Percentiles rank a stretch among this genome's conserved stretches.
Conservation (phyloP, 345 rosid genomes). For the Adansonia digitata region DNA sequence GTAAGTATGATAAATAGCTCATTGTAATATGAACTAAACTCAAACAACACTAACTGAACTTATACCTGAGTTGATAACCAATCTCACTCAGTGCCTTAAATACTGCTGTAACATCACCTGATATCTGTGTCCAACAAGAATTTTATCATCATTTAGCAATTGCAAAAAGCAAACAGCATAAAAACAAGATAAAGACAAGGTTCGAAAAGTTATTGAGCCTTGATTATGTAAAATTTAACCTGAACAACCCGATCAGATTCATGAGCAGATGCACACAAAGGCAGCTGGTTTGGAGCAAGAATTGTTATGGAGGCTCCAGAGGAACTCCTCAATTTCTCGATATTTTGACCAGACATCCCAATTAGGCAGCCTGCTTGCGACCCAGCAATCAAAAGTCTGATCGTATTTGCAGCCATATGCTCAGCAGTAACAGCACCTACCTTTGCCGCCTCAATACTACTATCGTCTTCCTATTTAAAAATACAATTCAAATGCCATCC, state of each 20-base stretch:
- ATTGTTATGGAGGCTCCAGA: constrained; percentile 54
- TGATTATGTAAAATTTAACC: constrained; percentile 23
- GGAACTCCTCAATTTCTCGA: constrained; percentile 54
- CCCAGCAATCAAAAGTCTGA: constrained; percentile 59
- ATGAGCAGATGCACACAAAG: constrained; percentile 59
- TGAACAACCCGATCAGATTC: constrained; percentile 70
- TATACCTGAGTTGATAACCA: constrained; percentile 54
- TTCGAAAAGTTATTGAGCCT: background rate
- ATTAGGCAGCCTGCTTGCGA: constrained; percentile 61
- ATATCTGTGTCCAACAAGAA: constrained; percentile 33
- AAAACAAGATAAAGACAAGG: background rate
- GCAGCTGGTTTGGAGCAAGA: constrained; percentile 61
- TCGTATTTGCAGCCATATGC: constrained; percentile 59
- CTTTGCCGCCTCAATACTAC: constrained; percentile 27
- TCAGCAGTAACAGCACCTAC: constrained; percentile 26
- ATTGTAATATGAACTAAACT: background rate
- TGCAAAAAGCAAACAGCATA: background rate
- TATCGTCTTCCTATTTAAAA: constrained; percentile 49
- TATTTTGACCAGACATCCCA: constrained; percentile 59
- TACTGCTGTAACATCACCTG: constrained; percentile 56
- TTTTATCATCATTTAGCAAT: background rate
- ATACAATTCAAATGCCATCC: background rate
- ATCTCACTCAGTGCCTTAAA: constrained; percentile 54
- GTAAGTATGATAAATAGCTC: background rate
- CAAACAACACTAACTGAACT: background rate